A percentile compares a stretch with the other conserved stretches of the same genome.
These are phyloP conservation scores for Bondarzewia mesenterica DNA, from an alignment of 1,284 basidiomycete species.

Conservation along the genomic window DNA sequence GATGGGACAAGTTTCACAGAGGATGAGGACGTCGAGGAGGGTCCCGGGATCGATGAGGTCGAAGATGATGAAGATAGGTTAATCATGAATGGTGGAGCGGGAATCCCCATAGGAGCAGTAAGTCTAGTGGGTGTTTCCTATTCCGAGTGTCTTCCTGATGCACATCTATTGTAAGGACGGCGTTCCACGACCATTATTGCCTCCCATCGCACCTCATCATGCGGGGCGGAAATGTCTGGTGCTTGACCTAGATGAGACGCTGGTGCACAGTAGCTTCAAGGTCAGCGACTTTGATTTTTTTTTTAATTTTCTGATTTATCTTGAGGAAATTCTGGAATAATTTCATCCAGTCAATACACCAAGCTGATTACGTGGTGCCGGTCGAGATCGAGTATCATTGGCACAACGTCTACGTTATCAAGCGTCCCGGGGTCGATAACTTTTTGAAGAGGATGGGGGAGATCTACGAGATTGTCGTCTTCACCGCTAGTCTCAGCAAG, in stretches of 20 bases:
- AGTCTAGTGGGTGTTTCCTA: conserved; percentile 20
- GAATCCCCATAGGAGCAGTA: conserved; percentile 74
- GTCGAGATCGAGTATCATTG: conserved; percentile 98
- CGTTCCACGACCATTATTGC: conserved; percentile 74
- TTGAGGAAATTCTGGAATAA: conserved; percentile 6
- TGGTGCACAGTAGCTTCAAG: conserved; percentile 92
- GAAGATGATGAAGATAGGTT: conserved; percentile 76
- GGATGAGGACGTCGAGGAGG: conserved; percentile 44
- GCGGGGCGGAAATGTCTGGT: conserved; percentile 88
- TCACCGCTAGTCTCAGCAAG: conserved; percentile 96
- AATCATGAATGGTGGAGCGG: conserved; percentile 74
- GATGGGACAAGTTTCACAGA: conserved; percentile 35
- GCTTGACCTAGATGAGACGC: conserved; percentile 91
- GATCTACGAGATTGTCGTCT: conserved; percentile 97
- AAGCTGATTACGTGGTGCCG: conserved; percentile 97
- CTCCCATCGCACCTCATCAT: conserved; percentile 67
- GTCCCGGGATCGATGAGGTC: conserved; percentile 33
- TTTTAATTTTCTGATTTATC: not conserved
- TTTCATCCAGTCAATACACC: conserved; percentile 72
- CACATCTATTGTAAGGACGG: conserved; percentile 58
- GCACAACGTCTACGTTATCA: conserved; percentile 99
- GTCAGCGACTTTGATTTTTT: conserved; percentile 33
- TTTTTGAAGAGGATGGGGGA: conserved; percentile 98
- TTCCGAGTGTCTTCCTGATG: conserved; percentile 7
- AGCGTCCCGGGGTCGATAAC: conserved; percentile 95